Evolutionary conservation across 148 eudicot species (phyloP), one percentile per base, ranked within the genome.

Genomic region (Bassia scoparia): DNA sequence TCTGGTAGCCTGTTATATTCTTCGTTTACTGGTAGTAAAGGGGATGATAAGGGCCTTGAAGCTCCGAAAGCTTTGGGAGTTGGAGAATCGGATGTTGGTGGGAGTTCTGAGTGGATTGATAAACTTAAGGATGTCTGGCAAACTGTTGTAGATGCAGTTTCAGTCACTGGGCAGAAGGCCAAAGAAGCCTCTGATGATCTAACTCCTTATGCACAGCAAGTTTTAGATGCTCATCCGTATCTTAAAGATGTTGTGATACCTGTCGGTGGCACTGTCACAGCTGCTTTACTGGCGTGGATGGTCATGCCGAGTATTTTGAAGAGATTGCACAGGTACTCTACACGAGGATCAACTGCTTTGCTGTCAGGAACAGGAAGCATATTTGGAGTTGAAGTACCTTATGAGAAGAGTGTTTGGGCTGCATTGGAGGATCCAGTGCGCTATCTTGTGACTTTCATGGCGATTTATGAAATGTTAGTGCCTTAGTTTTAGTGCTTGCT

Each of bases 361-460:
- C 77, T 92, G 43, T 56, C 87, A 27, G 81, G 81, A 69, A 83
- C 87, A 9, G 85, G 83, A 68, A 85, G 87, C 64, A 68, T 85
- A 49, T 76, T 95, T 52, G 80, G 83, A 73, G 91, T 81, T 60
- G 87, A 84, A n/a, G 89, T 92, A 26, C 89, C 94, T 12, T 96
- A 96, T 60, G 96, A 96, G 84, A 88, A 86, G 68, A 90, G 98
- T 74, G 78, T 90, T 74, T 96, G 97, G 97, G 94, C 90, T 76
- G 97, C 99, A 33, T 61, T 92, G 77, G 96, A 87, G 80, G 90
- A 73, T 81, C 99, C 99, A 14, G 70, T 89, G 69, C 88, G 96
- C 70, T 90, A 86, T 76, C 70, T 87, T 24, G 31, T 81, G 43
- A 92, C 96, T 67, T 85, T 92, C 83, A 83, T 92, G 88, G 88